Evolutionary conservation across 495 filamentous ascomycete genomes (phyloP).

Genomic region (Hypoxylon lienhwacheense): DNA sequence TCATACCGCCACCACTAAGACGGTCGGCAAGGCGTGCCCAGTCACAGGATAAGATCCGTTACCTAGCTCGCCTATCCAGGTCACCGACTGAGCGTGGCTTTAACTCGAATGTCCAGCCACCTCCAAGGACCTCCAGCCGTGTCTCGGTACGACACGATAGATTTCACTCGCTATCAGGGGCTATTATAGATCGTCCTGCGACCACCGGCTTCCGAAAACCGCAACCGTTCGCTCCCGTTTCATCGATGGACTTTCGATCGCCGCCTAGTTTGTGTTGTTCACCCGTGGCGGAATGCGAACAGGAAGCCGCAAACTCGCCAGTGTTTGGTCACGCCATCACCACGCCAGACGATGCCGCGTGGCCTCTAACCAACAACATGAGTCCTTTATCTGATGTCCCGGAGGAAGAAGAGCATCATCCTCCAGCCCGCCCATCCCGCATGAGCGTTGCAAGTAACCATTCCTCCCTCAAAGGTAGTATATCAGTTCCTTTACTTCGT

Average conservation of each 20-base stretch:
- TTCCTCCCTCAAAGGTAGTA: constrained; percentile 49
- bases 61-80: constrained; percentile 51
- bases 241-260: constrained; percentile 33
- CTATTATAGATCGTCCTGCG: constrained; percentile 44
- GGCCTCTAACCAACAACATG: constrained; percentile 50
- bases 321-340: constrained; percentile 46
- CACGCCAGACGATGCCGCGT: constrained; percentile 53
- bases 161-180: constrained; percentile 40
- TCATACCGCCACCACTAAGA: constrained; percentile 26
- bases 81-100: constrained; percentile 45
- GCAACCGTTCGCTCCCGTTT: constrained; percentile 40
- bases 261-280: constrained; percentile 34
- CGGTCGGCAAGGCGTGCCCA: constrained; percentile 42
- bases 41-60: constrained; percentile 53
- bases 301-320: constrained; percentile 31
- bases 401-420: constrained; percentile 66
- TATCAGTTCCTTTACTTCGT: constrained; percentile 53
- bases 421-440: constrained; percentile 36
- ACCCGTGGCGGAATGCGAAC: constrained; percentile 36
- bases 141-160: constrained; percentile 48
- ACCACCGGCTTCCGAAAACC: constrained; percentile 47
- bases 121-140: constrained; percentile 54
- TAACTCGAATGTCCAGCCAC: constrained; percentile 41
- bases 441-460: constrained; percentile 46
- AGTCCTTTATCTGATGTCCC: constrained; percentile 67